A percentile compares a stretch with the other conserved stretches of the same genome.
Evolutionary conservation across 345 rosid genomes (phyloP).

Genomic region (Sapria himalayana): DNA sequence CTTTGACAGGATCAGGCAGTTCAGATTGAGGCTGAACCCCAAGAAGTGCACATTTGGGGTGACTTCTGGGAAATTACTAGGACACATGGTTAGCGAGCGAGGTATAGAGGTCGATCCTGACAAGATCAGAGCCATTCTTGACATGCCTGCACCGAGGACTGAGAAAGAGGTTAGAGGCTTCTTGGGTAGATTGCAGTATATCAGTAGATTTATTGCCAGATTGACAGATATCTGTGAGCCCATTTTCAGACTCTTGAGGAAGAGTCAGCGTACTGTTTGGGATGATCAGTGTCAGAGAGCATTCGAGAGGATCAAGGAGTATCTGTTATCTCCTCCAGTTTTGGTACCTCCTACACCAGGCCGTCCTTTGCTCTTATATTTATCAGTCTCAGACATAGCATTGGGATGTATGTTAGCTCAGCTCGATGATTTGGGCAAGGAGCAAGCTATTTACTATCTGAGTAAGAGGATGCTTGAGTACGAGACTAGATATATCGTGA

Average conservation of each 20-base stretch:
- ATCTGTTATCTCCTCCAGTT: neutral
- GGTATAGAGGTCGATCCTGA: slow-evolving; percentile 1
- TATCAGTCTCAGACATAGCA: neutral
- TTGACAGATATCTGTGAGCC: neutral
- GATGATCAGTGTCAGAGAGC: neutral
- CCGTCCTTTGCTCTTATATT: neutral
- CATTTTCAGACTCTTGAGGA: neutral
- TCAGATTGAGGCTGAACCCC: neutral
- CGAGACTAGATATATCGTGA: neutral
- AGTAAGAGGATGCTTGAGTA: neutral
- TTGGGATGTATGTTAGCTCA: neutral
- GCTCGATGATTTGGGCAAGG: neutral
- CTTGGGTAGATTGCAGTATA: neutral
- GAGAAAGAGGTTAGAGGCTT: neutral
- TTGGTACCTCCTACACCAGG: neutral
- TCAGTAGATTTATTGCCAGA: neutral
- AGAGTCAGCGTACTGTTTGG: neutral
- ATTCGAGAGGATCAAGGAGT: neutral
- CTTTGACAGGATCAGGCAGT: neutral
- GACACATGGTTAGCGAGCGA: neutral
- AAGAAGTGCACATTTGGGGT: neutral
- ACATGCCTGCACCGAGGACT: neutral
- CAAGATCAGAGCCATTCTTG: neutral
- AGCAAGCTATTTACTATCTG: neutral
- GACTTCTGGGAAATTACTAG: neutral